A percentile compares a stretch with the other conserved stretches of the same genome.
Conservation (phyloP, 139 green algal genomes). For the Micromonas pusilla region DNA sequence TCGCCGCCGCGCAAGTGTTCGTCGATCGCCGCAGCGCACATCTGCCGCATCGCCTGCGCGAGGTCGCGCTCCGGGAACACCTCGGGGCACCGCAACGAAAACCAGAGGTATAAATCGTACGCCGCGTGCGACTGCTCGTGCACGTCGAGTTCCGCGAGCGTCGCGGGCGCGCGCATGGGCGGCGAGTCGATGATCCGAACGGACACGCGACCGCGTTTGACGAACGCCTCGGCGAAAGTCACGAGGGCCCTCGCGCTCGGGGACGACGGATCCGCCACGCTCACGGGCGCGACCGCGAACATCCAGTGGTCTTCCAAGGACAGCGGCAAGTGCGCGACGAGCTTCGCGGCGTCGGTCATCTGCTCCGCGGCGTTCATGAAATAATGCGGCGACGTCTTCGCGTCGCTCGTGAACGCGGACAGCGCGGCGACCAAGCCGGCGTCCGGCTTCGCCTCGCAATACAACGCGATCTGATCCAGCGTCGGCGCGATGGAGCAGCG, state of each 20-base stretch:
- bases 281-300: neutral
- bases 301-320: slow-evolving; percentile 14
- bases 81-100: neutral
- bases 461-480: slow-evolving; percentile 2
- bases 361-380: neutral
- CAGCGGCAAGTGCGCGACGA: neutral
- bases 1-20: neutral
- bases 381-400: neutral
- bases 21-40: neutral
- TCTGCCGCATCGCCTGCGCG: neutral
- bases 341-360: neutral
- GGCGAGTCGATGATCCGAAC: neutral
- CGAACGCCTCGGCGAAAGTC: slow-evolving; percentile 1
- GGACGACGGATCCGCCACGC: neutral
- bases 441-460: neutral
- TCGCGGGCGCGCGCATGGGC: neutral
- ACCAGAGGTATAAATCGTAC: slow-evolving; percentile 19
- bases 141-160: neutral
- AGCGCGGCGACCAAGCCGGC: neutral
- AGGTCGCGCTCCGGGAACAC: slow-evolving; percentile 7
- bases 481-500: neutral
- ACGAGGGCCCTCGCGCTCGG: neutral
- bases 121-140: slow-evolving; percentile 1
- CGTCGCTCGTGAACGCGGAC: neutral
- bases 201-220: neutral